Conservation (phyloP, 108 stramenopile genomes). For the Skeletonema costatum region DNA sequence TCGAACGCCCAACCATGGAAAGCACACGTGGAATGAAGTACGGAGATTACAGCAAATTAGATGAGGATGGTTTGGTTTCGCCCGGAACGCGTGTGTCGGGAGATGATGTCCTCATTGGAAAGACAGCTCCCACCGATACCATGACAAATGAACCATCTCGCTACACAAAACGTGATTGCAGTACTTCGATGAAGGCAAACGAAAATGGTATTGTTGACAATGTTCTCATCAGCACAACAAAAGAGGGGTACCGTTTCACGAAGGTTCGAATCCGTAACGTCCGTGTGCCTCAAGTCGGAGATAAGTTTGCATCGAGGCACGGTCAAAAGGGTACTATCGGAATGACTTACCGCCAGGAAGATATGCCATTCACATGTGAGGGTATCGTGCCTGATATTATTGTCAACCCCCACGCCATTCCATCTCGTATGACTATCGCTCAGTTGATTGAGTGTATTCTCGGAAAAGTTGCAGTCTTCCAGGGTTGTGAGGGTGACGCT, state of each 20-base stretch:
- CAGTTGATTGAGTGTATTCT: conserved; percentile 98
- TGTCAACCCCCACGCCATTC: conserved; percentile 99
- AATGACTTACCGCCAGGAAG: conserved; percentile 98
- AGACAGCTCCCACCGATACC: conserved; percentile 89
- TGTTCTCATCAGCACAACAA: conserved; percentile 86
- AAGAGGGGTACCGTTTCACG: conserved; percentile 95
- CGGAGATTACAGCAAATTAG: conserved; percentile 97
- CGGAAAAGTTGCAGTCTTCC: conserved; percentile 96
- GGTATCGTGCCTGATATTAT: conserved; percentile 99
- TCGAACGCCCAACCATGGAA: conserved; percentile 90
- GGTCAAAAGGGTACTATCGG: conserved; percentile 99
- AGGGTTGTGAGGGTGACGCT: conserved; percentile 97
- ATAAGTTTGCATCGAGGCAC: conserved; percentile 97
- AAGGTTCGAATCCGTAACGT: conserved; percentile 95
- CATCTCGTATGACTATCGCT: conserved; percentile 99
- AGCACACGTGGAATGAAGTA: conserved; percentile 88
- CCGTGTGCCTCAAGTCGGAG: conserved; percentile 94
- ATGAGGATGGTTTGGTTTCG: conserved; percentile 95
- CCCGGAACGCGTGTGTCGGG: conserved; percentile 97
- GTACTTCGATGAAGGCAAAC: conserved; percentile 96
- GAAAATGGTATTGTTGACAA: conserved; percentile 98
- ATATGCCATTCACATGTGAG: conserved; percentile 98
- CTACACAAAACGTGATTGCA: conserved; percentile 94
- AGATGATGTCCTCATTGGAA: conserved; percentile 96
- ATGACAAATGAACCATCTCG: conserved; percentile 76